Evolutionary conservation across 257 asterid genomes (phyloP).

Genomic region (Pogostemon cablin): DNA sequence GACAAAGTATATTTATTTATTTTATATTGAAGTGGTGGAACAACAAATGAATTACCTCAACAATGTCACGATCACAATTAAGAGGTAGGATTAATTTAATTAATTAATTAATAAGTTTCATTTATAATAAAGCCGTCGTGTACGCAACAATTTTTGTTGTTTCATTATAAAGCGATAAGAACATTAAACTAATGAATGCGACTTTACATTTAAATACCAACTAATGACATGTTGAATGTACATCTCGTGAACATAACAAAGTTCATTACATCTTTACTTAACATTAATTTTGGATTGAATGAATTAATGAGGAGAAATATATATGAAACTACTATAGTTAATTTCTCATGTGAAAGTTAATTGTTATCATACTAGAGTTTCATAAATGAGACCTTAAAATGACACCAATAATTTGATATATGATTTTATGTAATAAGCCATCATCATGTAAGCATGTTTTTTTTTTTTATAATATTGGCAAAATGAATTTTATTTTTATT

Average conservation of each 20-base stretch:
- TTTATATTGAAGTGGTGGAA: not conserved
- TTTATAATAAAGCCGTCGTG: conserved; percentile 22
- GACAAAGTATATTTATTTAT: too few relatives aligned
- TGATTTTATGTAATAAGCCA: too few relatives aligned
- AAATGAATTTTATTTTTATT: too few relatives aligned
- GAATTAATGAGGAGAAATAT: too few relatives aligned
- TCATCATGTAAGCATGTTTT: too few relatives aligned
- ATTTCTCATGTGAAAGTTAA: too few relatives aligned
- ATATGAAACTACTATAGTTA: too few relatives aligned
- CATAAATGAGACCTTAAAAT: too few relatives aligned
- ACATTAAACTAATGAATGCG: conserved; percentile 32
- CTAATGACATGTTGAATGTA: not conserved
- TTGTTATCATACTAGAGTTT: too few relatives aligned
- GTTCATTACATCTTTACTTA: not conserved
- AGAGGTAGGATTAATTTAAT: conserved; percentile 3
- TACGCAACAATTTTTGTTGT: conserved; percentile 36
- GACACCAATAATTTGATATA: too few relatives aligned
- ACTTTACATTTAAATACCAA: conserved; percentile 16
- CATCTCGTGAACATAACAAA: not conserved
- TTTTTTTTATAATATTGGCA: too few relatives aligned
- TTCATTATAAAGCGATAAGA: conserved; percentile 27
- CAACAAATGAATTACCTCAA: conserved; percentile 22
- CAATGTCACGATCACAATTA: conserved; percentile 26
- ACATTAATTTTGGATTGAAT: too few relatives aligned
- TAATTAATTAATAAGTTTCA: conserved; percentile 17